Base-by-base conservation (phyloP, 2,329 filamentous ascomycete species). In the Ceratocystiopsis minuta region DNA sequence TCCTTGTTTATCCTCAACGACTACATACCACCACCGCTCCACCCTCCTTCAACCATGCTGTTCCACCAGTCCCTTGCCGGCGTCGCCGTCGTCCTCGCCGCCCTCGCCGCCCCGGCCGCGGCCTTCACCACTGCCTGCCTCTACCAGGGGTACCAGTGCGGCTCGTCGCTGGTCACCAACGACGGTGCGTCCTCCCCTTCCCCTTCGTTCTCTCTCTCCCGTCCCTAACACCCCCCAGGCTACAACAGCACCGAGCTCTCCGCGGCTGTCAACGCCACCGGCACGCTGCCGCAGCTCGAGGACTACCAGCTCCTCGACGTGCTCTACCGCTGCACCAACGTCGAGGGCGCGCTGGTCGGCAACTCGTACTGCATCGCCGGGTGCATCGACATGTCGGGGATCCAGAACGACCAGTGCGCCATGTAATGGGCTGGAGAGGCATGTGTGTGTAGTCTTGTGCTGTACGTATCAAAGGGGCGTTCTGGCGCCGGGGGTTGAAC, bases 321-420 rank as follows among this genome's bases (percentile, higher is more conserved):
- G 37, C 45, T 48, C 13, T 48, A 43, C 28, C 46, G 46, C 39
- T 48, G 46, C 43, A 39, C 41, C 32, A 38, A 48, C 41, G 28
- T 42, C 34, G 20, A 36, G 16, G 46, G 46, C 17, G 20, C 10
- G 37, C 17, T 48, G 14, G 45, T 35, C 6, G 46, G 44, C 39
- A 48, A 48, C 46, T 46, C 46, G 28, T 48, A 41, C 41, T 48
- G 46, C 43, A 45, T 48, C 39, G 16, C 43, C 13, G 46, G 46
- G 40, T 48, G 46, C 41, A 45, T 45, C 31, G 33, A 13, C 38
- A 48, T 48, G 38, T 38, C 36, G 16, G 40, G 32, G 31, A 33
- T 33, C 11, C 28, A 16, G 24, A 46, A 45, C 39, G 46, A 48
- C 38, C 40, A 45, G 45, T 48, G 46, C 37, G 45, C 42, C 36